Conservation (phyloP, 345 rosid species). For the Turnera subulata region DNA sequence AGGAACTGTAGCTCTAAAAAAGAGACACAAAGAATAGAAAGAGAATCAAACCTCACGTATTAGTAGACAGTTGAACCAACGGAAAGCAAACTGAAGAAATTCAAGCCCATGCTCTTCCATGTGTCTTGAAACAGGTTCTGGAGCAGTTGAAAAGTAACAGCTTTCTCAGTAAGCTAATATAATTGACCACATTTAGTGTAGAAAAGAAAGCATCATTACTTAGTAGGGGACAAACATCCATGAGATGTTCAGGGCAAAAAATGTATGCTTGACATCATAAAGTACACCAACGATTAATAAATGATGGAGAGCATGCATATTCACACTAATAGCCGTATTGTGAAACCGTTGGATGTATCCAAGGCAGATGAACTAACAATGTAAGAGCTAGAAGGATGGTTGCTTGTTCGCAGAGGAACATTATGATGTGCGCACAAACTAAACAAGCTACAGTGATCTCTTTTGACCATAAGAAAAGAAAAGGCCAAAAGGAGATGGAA, state of each 20-base stretch:
- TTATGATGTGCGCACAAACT: too few relatives aligned
- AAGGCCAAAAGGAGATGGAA: not conserved
- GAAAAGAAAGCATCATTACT: not conserved
- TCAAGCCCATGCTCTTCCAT: slow-evolving; percentile 97
- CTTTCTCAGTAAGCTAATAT: not conserved
- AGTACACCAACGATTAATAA: not conserved
- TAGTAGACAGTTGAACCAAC: slow-evolving; percentile 97
- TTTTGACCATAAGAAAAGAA: not conserved
- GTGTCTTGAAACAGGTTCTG: slow-evolving; percentile 96
- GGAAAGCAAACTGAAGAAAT: slow-evolving; percentile 95
- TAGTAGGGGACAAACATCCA: not conserved
- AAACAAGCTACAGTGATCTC: too few relatives aligned
- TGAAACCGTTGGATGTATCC: not conserved
- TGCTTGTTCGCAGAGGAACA: not conserved
- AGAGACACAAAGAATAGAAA: too few relatives aligned
- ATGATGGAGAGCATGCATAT: not conserved
- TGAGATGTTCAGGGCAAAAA: not conserved
- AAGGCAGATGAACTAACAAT: not conserved
- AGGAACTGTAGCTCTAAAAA: not conserved
- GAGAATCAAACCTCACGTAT: slow-evolving; percentile 81
- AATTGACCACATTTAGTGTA: not conserved
- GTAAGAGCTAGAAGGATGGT: not conserved
- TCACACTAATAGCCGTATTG: not conserved
- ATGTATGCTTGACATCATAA: not conserved
- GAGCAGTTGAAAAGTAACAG: slow-evolving; percentile 15